Evolutionary conservation across 345 rosid species (phyloP).

Genomic region (Lepidium sativum): DNA sequence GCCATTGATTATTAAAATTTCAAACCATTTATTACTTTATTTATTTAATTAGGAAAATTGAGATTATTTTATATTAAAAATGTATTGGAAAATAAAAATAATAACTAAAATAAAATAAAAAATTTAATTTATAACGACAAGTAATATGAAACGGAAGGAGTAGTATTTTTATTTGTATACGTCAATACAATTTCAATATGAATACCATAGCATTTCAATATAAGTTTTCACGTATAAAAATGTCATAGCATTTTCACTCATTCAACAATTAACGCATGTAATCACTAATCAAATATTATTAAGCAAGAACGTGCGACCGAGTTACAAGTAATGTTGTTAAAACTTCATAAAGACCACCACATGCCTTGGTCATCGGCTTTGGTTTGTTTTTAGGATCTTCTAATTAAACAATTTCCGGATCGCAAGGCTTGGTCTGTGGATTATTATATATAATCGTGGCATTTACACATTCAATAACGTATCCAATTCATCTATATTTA

Average conservation of each 20-base stretch:
- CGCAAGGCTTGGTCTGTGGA: background rate
- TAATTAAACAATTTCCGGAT: background rate
- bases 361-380: background rate
- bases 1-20: no score
- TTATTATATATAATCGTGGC: background rate
- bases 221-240: background rate
- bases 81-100: no score
- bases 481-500: background rate
- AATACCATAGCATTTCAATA: background rate
- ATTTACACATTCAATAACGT: background rate
- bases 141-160: no score
- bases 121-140: no score
- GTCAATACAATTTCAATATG: no score
- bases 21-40: no score
- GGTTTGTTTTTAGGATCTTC: background rate
- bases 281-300: background rate
- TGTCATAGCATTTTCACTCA: background rate
- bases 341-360: background rate
- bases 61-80: no score
- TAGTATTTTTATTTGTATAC: no score
- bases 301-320: slow-evolving; percentile 21
- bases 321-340: slow-evolving; percentile 1
- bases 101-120: no score
- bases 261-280: slow-evolving; percentile 3
- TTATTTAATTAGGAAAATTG: no score